A percentile compares a stretch with the other conserved stretches of the same genome.
Conservation (phyloP, 2,329 filamentous ascomycete species). For the Metarhizium guizhouense region DNA sequence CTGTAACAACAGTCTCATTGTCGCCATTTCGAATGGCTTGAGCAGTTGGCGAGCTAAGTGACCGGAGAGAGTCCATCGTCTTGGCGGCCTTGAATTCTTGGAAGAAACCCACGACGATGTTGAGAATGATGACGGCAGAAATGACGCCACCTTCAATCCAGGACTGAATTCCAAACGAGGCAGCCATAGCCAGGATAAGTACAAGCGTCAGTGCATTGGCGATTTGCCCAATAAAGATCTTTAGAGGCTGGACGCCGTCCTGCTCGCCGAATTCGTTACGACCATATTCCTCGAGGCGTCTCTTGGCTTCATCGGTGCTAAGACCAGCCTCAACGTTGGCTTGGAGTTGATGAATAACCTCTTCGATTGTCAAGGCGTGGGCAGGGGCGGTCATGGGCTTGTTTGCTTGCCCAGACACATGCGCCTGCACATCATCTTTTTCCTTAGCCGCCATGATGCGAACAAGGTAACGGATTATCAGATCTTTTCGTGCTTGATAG, state of each 20-base stretch:
- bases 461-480: neutral
- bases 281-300: conserved; percentile 47
- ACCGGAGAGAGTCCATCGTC: conserved; percentile 38
- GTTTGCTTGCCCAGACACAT: conserved; percentile 33
- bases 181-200: conserved; percentile 47
- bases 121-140: conserved; percentile 46
- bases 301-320: conserved; percentile 40
- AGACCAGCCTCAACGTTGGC: conserved; percentile 51
- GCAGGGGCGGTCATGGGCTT: conserved; percentile 50
- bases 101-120: conserved; percentile 43
- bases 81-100: conserved; percentile 39
- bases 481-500: neutral
- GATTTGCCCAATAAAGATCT: conserved; percentile 57
- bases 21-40: conserved; percentile 33
- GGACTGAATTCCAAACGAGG: conserved; percentile 47
- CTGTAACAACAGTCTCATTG: conserved; percentile 27
- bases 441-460: conserved; percentile 16
- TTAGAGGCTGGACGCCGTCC: conserved; percentile 48
- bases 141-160: conserved; percentile 54
- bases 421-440: conserved; percentile 13
- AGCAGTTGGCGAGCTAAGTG: conserved; percentile 34
- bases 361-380: conserved; percentile 47
- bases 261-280: conserved; percentile 54
- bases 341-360: conserved; percentile 44
- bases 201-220: conserved; percentile 63